Conservation (phyloP, 495 filamentous ascomycete genomes). For the Lasiosphaeris hirsuta region DNA sequence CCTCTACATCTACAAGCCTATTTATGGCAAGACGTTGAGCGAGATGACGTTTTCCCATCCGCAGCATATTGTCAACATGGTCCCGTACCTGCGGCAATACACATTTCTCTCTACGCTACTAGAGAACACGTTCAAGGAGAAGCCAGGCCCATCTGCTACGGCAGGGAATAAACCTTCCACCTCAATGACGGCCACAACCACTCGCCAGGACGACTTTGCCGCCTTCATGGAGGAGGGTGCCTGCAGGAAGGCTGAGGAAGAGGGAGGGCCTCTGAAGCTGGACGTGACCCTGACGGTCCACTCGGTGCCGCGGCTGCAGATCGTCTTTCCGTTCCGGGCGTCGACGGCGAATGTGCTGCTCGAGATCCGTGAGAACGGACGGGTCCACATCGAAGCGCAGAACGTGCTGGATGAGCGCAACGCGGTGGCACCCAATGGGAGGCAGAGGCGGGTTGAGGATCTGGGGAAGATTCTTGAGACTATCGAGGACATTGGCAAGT, state of each 20-base stretch:
- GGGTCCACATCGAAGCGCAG: slow-evolving; percentile 45
- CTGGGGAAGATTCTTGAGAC: slow-evolving; percentile 37
- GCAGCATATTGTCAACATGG: slow-evolving; percentile 71
- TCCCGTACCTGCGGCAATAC: slow-evolving; percentile 75
- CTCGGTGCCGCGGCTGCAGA: slow-evolving; percentile 43
- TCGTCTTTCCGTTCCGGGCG: slow-evolving; percentile 48
- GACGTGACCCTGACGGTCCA: slow-evolving; percentile 48
- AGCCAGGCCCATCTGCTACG: not conserved
- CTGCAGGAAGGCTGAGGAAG: not conserved
- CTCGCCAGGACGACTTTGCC: slow-evolving; percentile 31
- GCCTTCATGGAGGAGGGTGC: slow-evolving; percentile 27
- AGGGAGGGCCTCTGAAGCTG: slow-evolving; percentile 28
- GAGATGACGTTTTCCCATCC: slow-evolving; percentile 85
- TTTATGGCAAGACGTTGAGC: slow-evolving; percentile 63
- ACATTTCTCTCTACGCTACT: slow-evolving; percentile 64
- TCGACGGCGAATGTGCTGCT: slow-evolving; percentile 48
- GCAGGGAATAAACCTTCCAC: slow-evolving; percentile 20
- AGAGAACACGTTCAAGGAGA: slow-evolving; percentile 52
- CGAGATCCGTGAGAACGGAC: slow-evolving; percentile 61
- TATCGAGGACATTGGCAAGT: slow-evolving; percentile 52
- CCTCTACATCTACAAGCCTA: slow-evolving; percentile 66
- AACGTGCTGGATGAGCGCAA: slow-evolving; percentile 36
- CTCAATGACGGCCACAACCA: slow-evolving; percentile 16
- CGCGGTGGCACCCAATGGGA: slow-evolving; percentile 15
- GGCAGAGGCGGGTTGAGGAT: slow-evolving; percentile 24